Base-by-base conservation (phyloP, 441 rosid species). In the Arabidopsis lyrata region DNA sequence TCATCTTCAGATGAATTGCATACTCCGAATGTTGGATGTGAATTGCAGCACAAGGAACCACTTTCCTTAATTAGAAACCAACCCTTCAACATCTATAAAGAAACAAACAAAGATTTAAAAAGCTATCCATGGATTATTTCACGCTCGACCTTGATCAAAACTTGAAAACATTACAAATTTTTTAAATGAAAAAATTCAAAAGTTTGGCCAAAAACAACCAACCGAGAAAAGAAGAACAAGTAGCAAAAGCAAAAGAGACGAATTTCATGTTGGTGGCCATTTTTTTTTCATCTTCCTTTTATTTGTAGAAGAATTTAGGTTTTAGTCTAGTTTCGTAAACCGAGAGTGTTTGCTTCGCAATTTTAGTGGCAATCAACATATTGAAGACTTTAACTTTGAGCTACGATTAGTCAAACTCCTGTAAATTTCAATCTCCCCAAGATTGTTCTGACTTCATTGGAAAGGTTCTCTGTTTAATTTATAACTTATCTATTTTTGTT, bases 31-130 rank as follows among this genome's bases (percentile, higher is more conserved):
- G 55, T 29, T 1, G 72, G 53, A 42, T 68, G 72, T 16, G 72
- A 24, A 42, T 55, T 68, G 72, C 72, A 68, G 20, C 54, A 68
- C 54, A 68, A 68, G 1, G 63, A 66, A 35, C 57, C 41, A 50
- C 39, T 27, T 38, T 67, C 24, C 11, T 6, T 67, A 24, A 24
- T 0, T 24, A 18, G 47, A 20, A 20, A 18, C 13, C 9, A 12
- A 22, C 13, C 62, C 72, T 41, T 42, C 63, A 27, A 54, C 53
- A 29, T 68, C 72, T 39, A 41, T 10, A 15, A n/a, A 3, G 11
- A 24, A 5, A 36, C 5, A 8, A 22, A 66, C 5, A 65, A 66
- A 2, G 22, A 22, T 22, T 16, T 2, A 48, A 48, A 48, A 18
- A 65, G 47, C 5, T 8, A 29, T 62, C 31, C 22, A 22, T n/a